A percentile compares a stretch with the other conserved stretches of the same genome.
phyloP scores from a whole-genome alignment of 192 early-diverging fungal species.

The Backusella circina region DNA sequence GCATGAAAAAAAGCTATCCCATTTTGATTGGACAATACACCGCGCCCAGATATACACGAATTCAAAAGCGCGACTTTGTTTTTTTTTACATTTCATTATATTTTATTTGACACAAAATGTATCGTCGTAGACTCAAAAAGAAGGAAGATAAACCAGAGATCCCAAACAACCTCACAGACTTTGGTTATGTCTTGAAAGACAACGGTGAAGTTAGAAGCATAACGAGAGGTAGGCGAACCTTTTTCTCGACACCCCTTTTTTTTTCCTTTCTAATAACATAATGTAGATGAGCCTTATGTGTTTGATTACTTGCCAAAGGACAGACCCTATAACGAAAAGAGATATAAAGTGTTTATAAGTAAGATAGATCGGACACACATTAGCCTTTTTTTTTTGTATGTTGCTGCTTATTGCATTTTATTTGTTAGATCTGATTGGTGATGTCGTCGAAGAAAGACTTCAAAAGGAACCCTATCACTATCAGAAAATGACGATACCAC shows the following conservation, averaged over 20 bases:
- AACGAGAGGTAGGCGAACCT: constrained; percentile 16
- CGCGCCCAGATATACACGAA: neutral
- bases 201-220: constrained; percentile 26
- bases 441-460: constrained; percentile 20
- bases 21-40: neutral
- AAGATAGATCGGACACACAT: neutral
- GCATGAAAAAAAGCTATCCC: neutral
- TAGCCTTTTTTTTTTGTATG: neutral
- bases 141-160: constrained; percentile 1
- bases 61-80: neutral
- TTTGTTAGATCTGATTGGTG: constrained; percentile 22
- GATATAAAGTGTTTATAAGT: constrained; percentile 33
- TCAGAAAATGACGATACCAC: constrained; percentile 17
- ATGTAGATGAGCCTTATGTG: constrained; percentile 19
- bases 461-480: constrained; percentile 15
- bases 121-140: neutral
- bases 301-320: constrained; percentile 25
- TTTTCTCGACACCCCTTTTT: neutral
- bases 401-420: neutral
- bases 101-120: constrained; percentile 2
- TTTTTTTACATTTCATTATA: neutral
- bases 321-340: constrained; percentile 27
- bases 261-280: neutral
- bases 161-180: constrained; percentile 11
- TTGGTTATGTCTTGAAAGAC: constrained; percentile 29